phyloP scores from a whole-genome alignment of 108 stramenopile genomes.

The Skeletonema menzelii region DNA sequence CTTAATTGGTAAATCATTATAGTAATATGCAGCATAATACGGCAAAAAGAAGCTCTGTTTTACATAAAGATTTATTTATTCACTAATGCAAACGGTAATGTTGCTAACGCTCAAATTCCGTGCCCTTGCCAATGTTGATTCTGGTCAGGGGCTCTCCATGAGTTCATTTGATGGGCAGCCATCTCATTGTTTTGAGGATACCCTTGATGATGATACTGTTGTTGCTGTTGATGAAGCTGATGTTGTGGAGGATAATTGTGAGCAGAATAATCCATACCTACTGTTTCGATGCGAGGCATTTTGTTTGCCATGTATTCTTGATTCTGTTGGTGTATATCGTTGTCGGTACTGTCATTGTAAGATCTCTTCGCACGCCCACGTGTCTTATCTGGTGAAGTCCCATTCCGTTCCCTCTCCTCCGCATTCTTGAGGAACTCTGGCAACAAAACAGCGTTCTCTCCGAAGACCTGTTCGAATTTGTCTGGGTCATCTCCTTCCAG shows the following conservation, averaged over 20 bases:
- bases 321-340: not conserved
- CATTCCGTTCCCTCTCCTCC: conserved; percentile 9
- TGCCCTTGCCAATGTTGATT: not conserved
- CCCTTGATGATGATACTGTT: not conserved
- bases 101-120: not conserved
- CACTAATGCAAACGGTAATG: not conserved
- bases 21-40: not conserved
- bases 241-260: not conserved
- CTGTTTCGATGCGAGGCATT: not conserved
- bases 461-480: conserved; percentile 10
- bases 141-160: not conserved
- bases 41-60: not conserved
- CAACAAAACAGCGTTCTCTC: not conserved
- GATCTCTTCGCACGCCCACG: not conserved
- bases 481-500: conserved; percentile 14
- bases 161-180: not conserved
- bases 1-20: conserved; percentile 19
- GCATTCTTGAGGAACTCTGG: conserved; percentile 8
- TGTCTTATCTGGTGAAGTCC: not conserved
- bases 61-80: not conserved
- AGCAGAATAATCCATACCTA: not conserved
- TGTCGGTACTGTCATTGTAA: not conserved
- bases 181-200: not conserved
- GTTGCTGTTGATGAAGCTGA: not conserved
- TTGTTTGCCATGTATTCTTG: not conserved